Evolutionary conservation across 1,284 basidiomycete genomes (phyloP), one percentile per base, ranked within the genome.

Genomic region (Tilletia caries): DNA sequence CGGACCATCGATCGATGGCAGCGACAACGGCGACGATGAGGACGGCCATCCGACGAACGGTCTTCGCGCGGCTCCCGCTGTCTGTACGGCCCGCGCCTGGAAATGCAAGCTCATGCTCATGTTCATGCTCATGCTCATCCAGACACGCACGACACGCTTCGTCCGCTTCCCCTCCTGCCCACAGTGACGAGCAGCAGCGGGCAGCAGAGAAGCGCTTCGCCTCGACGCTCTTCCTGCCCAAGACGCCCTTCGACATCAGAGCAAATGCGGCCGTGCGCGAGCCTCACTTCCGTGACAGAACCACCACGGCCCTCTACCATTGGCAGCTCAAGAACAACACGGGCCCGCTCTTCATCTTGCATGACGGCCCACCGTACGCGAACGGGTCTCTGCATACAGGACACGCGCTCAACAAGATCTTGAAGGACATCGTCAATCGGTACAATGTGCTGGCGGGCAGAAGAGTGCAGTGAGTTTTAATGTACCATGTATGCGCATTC

Each of bases 341-440:
- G 29, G 88, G 90, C 2, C 87, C 89, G 0, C 79, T 89, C 62
- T 98, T 94, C 81, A 89, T 97, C 29, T 86, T 96, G 65, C 95
- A 96, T 78, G 96, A 98, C 83, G 96, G 96, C 0, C 96, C 96
- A 27, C 96, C 95, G 0, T 98, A 98, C 79, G 96, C 96, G 0
- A 98, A 98, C 82, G 96, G 96, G 0, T 88, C 92, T 77, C 85
- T 99, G 62, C 96, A 99, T 81, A 94, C 95, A 86, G 95, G 95
- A 1, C 96, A 99, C 83, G 94, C 95, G 0, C 84, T 98, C 73
- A 98, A 98, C 85, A 98, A 98, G 84, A 92, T 98, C 58, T 83
- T 97, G 65, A 99, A 99, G 85, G 96, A 98, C 82, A 91, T 98
- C 75, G 92, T 96, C 72, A 93, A 92, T 77, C 90, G 95, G 3